Percentiles rank a stretch among this genome's conserved stretches.
These are phyloP conservation scores for Arabidopsis hybrid DNA, from an alignment of 441 rosid species.

Conservation along the genomic window DNA sequence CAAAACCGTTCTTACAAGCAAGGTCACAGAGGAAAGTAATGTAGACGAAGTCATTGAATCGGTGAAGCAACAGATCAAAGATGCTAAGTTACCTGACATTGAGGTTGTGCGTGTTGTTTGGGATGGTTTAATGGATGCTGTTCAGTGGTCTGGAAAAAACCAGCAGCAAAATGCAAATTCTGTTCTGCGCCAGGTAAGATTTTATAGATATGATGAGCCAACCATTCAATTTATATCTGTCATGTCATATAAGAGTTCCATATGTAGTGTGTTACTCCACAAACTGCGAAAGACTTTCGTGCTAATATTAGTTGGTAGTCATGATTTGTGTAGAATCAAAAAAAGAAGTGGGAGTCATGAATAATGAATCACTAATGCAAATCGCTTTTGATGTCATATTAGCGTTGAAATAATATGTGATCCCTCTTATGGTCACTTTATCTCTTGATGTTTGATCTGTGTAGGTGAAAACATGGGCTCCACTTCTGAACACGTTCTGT, in stretches of 20 bases:
- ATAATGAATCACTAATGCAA: neutral
- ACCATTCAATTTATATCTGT: neutral
- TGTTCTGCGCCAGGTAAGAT: slow-evolving; percentile 86
- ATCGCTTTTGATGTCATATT: neutral
- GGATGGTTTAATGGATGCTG: slow-evolving; percentile 99
- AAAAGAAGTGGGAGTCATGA: neutral
- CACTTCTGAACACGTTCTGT: slow-evolving; percentile 78
- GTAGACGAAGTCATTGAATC: slow-evolving; percentile 86
- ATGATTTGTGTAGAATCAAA: neutral
- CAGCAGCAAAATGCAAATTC: slow-evolving; percentile 98
- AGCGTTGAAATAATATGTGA: neutral
- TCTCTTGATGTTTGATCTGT: neutral
- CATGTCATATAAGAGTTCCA: slow-evolving; percentile 8
- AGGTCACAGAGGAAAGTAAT: slow-evolving; percentile 81
- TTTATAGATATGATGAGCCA: neutral
- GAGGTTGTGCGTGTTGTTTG: slow-evolving; percentile 89
- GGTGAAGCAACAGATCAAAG: slow-evolving; percentile 83
- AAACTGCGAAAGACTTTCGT: neutral
- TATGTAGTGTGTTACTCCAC: slow-evolving; percentile 4
- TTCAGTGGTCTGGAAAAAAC: slow-evolving; percentile 99
- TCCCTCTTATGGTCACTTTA: neutral
- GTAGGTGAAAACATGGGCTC: slow-evolving; percentile 95
- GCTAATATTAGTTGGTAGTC: neutral
- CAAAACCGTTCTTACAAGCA: slow-evolving; percentile 83
- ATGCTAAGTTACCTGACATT: slow-evolving; percentile 82